Percentiles rank a stretch among this genome's conserved stretches.
Conservation (phyloP, 2,329 filamentous ascomycete species). For the Aspergillus novofumigatus region DNA sequence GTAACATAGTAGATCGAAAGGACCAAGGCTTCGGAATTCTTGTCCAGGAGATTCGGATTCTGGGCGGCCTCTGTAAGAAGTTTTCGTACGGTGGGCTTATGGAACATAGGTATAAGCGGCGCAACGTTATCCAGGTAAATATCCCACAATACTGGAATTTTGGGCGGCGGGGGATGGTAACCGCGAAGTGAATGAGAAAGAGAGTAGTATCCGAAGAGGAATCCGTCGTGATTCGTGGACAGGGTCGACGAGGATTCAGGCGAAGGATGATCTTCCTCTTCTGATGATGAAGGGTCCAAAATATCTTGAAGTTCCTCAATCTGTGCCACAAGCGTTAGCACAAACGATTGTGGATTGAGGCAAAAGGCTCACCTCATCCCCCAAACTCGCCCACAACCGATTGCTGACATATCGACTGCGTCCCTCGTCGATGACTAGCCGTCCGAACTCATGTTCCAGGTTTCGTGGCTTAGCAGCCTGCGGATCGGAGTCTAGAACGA, state of each 20-base stretch:
- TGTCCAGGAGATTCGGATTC: conserved; percentile 49
- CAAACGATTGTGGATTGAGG: background rate
- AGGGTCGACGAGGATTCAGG: conserved; percentile 37
- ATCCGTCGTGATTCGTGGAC: conserved; percentile 52
- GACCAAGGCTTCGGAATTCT: conserved; percentile 53
- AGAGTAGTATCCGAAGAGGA: conserved; percentile 58
- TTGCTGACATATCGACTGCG: conserved; percentile 60
- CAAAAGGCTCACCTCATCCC: conserved; percentile 49
- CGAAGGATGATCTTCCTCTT: conserved; percentile 52
- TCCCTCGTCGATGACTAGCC: conserved; percentile 57
- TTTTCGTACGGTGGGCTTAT: conserved; percentile 52
- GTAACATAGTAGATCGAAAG: conserved; percentile 61
- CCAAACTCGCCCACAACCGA: conserved; percentile 58
- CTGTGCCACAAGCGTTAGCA: conserved; percentile 25
- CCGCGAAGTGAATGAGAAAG: conserved; percentile 52
- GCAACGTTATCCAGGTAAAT: conserved; percentile 59
- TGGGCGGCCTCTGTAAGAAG: conserved; percentile 49
- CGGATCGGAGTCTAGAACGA: conserved; percentile 16
- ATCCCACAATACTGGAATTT: conserved; percentile 53
- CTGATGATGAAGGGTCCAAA: conserved; percentile 54
- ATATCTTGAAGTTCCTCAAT: conserved; percentile 61
- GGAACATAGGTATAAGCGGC: conserved; percentile 57
- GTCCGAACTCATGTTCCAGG: conserved; percentile 50
- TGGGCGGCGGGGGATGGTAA: conserved; percentile 52
- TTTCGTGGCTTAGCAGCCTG: conserved; percentile 17